Evolutionary conservation across 1,284 basidiomycete species (phyloP).

Genomic region (Cutaneotrichosporon sp.): DNA sequence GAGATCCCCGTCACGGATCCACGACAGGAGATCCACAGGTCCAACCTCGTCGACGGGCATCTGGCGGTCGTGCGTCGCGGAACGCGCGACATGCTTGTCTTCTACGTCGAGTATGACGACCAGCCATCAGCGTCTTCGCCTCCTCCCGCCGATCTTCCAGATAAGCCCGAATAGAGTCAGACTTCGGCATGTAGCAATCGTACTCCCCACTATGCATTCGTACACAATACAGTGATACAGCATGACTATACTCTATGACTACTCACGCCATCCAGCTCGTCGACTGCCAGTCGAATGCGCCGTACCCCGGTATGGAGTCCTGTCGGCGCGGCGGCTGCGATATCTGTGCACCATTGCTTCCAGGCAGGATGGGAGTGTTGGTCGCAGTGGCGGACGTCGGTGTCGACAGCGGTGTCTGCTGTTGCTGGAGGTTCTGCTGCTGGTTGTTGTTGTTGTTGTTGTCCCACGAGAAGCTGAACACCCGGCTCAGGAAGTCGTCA

Average conservation of each 20-base stretch:
- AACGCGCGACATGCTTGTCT: slow-evolving; percentile 66
- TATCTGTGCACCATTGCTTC: neutral
- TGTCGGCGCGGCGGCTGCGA: slow-evolving; percentile 11
- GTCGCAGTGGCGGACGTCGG: neutral
- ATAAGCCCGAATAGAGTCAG: too few relatives aligned
- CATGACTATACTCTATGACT: neutral
- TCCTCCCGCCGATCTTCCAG: too few relatives aligned
- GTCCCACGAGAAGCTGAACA: slow-evolving; percentile 47
- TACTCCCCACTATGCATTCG: slow-evolving; percentile 4
- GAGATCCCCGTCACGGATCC: slow-evolving; percentile 48
- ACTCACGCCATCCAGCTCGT: slow-evolving; percentile 34
- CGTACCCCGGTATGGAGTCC: slow-evolving; percentile 20
- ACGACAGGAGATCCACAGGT: slow-evolving; percentile 44
- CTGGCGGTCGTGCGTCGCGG: slow-evolving; percentile 69
- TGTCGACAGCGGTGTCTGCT: slow-evolving; percentile 4
- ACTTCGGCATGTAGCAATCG: too few relatives aligned
- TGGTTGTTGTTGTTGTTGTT: slow-evolving; percentile 7
- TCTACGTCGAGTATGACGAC: slow-evolving; percentile 47
- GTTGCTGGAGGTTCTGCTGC: neutral
- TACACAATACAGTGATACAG: neutral
- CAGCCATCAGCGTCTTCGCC: neutral
- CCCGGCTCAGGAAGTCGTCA: slow-evolving; percentile 43
- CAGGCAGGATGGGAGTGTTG: neutral
- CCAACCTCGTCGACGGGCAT: slow-evolving; percentile 60
- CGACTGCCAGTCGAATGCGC: slow-evolving; percentile 22